A percentile compares a stretch with the other conserved stretches of the same genome.
Evolutionary conservation across 805 yeast genomes (phyloP).

Genomic region (Kazachstania martiniae): DNA sequence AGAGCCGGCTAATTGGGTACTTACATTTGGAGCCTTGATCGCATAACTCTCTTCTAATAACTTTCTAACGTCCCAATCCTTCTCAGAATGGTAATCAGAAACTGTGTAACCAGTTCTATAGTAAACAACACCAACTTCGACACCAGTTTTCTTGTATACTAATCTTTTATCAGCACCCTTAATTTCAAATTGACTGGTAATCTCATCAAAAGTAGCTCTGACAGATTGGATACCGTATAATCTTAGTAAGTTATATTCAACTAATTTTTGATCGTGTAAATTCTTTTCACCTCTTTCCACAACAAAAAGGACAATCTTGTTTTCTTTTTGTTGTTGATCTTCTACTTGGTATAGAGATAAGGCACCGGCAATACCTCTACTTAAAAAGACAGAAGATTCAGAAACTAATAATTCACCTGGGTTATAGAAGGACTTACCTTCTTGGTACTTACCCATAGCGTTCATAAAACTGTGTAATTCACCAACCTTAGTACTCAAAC

Average conservation of each 20-base stretch:
- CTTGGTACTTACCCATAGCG: constrained; percentile 40
- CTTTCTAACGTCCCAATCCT: constrained; percentile 71
- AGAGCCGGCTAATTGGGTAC: constrained; percentile 87
- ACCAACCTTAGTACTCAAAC: constrained; percentile 71
- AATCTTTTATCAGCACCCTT: constrained; percentile 31
- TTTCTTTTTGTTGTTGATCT: constrained; percentile 46
- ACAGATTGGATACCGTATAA: constrained; percentile 47
- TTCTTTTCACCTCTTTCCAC: constrained; percentile 83
- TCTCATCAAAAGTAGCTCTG: constrained; percentile 59
- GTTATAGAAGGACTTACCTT: constrained; percentile 30
- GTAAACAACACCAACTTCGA: constrained; percentile 80
- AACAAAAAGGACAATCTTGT: constrained; percentile 58
- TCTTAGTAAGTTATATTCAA: constrained; percentile 60
- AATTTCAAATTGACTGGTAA: constrained; percentile 24
- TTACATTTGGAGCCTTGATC: constrained; percentile 81
- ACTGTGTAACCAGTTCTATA: constrained; percentile 88
- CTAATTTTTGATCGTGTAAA: constrained; percentile 79
- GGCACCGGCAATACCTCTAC: constrained; percentile 8
- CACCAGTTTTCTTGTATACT: constrained; percentile 41
- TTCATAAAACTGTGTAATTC: constrained; percentile 61
- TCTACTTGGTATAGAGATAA: constrained; percentile 30
- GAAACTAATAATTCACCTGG: constrained; percentile 47
- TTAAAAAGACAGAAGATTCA: constrained; percentile 35
- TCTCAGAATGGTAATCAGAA: constrained; percentile 53
- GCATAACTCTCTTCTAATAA: constrained; percentile 65